These are phyloP conservation scores for Aristolochia californica DNA, from an alignment of 164 flowering plant genomes.

Conservation along the genomic window DNA sequence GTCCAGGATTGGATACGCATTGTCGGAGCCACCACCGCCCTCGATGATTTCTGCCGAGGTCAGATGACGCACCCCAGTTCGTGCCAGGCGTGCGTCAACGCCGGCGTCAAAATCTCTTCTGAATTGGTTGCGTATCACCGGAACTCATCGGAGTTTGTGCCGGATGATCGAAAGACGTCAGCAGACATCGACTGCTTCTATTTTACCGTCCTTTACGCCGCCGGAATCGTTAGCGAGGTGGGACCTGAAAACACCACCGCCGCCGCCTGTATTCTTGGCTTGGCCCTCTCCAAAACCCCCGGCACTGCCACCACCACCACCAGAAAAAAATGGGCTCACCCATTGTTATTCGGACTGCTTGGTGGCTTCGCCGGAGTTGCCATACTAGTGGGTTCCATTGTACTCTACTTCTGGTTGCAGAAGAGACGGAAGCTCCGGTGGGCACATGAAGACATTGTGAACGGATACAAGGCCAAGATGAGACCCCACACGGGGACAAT, in stretches of 20 bases:
- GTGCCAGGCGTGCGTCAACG: slow-evolving; percentile 49
- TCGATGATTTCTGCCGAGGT: slow-evolving; percentile 33
- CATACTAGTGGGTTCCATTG: slow-evolving; percentile 18
- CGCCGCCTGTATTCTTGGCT: slow-evolving; percentile 39
- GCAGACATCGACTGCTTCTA: slow-evolving; percentile 36
- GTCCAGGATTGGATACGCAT: slow-evolving; percentile 37
- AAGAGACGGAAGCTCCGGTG: slow-evolving; percentile 6
- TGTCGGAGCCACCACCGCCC: slow-evolving; percentile 27
- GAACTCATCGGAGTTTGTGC: slow-evolving; percentile 31
- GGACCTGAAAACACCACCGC: slow-evolving; percentile 46
- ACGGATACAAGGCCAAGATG: slow-evolving; percentile 18
- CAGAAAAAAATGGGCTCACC: slow-evolving; percentile 5
- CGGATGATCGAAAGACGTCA: too few relatives aligned
- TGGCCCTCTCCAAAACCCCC: slow-evolving; percentile 14
- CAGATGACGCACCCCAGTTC: slow-evolving; percentile 33
- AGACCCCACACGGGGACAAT: slow-evolving; percentile 47
- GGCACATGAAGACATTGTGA: not conserved
- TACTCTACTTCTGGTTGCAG: slow-evolving; percentile 30
- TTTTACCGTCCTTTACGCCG: slow-evolving; percentile 58
- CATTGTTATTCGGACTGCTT: slow-evolving; percentile 25
- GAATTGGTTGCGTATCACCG: slow-evolving; percentile 28
- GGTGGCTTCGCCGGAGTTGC: slow-evolving; percentile 39
- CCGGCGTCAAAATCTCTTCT: slow-evolving; percentile 36
- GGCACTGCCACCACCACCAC: not conserved
- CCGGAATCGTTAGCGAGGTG: slow-evolving; percentile 41